Evolutionary conservation across 2,329 filamentous ascomycete species (phyloP).

Genomic region (Orbilia oligospora): DNA sequence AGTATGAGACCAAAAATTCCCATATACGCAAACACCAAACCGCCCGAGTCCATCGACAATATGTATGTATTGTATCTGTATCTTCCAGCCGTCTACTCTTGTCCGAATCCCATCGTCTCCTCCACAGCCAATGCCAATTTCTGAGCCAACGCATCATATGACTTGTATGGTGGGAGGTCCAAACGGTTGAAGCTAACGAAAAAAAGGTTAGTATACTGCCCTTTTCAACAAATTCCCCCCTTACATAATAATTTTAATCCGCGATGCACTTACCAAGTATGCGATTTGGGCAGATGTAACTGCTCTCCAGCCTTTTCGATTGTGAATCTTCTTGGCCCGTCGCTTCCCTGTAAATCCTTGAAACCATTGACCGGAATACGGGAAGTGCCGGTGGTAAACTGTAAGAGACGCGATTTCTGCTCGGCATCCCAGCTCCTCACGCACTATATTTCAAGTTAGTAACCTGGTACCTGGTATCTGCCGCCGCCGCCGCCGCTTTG

Average conservation of each 20-base stretch:
- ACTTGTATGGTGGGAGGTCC: constrained; percentile 94
- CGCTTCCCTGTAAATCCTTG: constrained; percentile 97
- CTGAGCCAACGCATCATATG: constrained; percentile 83
- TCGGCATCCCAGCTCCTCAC: constrained; percentile 98
- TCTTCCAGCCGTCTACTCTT: constrained; percentile 77
- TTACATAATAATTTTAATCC: constrained; percentile 17
- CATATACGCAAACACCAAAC: constrained; percentile 47
- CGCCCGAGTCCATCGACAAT: constrained; percentile 16
- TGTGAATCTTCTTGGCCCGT: constrained; percentile 93
- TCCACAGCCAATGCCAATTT: constrained; percentile 98
- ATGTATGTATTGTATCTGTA: constrained; percentile 47
- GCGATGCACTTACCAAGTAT: constrained; percentile 90
- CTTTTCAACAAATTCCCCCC: constrained; percentile 40
- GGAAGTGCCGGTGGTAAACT: constrained; percentile 97
- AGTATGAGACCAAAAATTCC: constrained; percentile 43
- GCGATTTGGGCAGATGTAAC: constrained; percentile 91
- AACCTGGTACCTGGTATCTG: constrained; percentile 11
- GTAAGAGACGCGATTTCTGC: constrained; percentile 94
- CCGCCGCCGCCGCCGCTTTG: background rate
- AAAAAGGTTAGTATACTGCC: constrained; percentile 53
- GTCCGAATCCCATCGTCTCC: constrained; percentile 98
- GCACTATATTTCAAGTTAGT: constrained; percentile 69
- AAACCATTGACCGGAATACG: constrained; percentile 99
- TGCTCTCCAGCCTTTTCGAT: constrained; percentile 98
- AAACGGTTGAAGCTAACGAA: constrained; percentile 89